A percentile compares a stretch with the other conserved stretches of the same genome.
phyloP scores from a whole-genome alignment of 2,329 filamentous ascomycete genomes.

The Chrysoporthe puriensis region DNA sequence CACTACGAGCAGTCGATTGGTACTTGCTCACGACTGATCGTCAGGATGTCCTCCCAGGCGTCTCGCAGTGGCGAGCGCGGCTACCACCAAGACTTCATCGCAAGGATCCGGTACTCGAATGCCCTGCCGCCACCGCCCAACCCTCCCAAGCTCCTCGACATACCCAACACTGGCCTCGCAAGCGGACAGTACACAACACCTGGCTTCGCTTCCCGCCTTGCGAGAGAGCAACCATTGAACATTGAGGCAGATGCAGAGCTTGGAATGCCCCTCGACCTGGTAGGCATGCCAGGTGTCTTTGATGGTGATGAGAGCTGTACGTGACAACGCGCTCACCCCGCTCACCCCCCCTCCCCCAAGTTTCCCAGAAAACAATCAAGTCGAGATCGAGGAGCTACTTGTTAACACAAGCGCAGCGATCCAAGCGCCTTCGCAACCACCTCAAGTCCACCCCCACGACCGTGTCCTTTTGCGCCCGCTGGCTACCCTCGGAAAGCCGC shows the following conservation, averaged over 20 bases:
- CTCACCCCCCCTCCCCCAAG: neutral
- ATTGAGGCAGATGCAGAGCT: constrained; percentile 97
- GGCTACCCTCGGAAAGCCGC: constrained; percentile 82
- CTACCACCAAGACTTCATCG: constrained; percentile 94
- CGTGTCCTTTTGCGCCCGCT: constrained; percentile 81
- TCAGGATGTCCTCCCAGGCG: constrained; percentile 46
- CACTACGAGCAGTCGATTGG: neutral
- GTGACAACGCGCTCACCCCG: constrained; percentile 34
- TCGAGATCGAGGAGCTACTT: neutral
- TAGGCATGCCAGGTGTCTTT: constrained; percentile 93
- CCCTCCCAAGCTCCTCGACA: constrained; percentile 94
- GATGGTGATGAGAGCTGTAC: constrained; percentile 92
- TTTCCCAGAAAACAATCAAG: neutral
- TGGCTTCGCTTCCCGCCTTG: constrained; percentile 85
- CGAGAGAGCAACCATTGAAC: constrained; percentile 89
- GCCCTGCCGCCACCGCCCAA: constrained; percentile 91
- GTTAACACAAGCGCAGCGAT: constrained; percentile 63
- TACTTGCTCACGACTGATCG: neutral
- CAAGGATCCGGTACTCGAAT: constrained; percentile 93
- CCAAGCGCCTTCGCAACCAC: constrained; percentile 73
- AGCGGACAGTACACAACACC: constrained; percentile 89
- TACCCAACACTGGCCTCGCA: constrained; percentile 88
- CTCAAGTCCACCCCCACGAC: constrained; percentile 80
- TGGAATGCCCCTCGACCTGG: constrained; percentile 94
- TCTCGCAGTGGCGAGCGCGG: constrained; percentile 55